Evolutionary conservation across 352 stramenopile species (phyloP).

Genomic region (Aphanomyces cochlioides): DNA sequence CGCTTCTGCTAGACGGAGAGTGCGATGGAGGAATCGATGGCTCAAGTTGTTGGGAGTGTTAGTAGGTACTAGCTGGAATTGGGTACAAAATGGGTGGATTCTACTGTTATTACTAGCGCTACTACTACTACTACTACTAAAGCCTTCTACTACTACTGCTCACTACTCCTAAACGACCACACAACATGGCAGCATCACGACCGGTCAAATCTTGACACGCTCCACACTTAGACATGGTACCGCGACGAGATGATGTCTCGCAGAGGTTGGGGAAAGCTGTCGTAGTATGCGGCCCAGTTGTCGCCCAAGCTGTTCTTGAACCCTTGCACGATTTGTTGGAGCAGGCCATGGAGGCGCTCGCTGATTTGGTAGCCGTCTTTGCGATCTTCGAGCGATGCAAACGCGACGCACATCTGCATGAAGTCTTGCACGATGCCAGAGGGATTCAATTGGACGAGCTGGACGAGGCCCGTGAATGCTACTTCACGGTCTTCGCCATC

Average conservation of each 20-base stretch:
- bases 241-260: constrained; percentile 73
- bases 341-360: constrained; percentile 75
- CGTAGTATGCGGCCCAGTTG: constrained; percentile 83
- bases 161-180: constrained; percentile 2
- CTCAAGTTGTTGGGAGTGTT: too few relatives aligned
- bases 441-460: constrained; percentile 89
- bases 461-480: constrained; percentile 86
- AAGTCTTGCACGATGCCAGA: constrained; percentile 84
- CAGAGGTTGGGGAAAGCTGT: constrained; percentile 74
- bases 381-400: constrained; percentile 68
- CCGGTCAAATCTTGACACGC: neutral
- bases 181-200: neutral
- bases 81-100: neutral
- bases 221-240: constrained; percentile 65
- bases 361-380: constrained; percentile 63
- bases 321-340: constrained; percentile 84
- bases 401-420: constrained; percentile 87
- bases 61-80: too few relatives aligned
- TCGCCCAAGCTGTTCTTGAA: constrained; percentile 86
- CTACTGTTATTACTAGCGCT: constrained; percentile 48
- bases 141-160: constrained; percentile 34
- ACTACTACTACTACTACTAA: constrained; percentile 33
- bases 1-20: too few relatives aligned
- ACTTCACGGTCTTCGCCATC: constrained; percentile 86
- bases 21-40: too few relatives aligned